Evolutionary conservation across 2,329 filamentous ascomycete genomes (phyloP).

Genomic region (Paecilomyces sp.): DNA sequence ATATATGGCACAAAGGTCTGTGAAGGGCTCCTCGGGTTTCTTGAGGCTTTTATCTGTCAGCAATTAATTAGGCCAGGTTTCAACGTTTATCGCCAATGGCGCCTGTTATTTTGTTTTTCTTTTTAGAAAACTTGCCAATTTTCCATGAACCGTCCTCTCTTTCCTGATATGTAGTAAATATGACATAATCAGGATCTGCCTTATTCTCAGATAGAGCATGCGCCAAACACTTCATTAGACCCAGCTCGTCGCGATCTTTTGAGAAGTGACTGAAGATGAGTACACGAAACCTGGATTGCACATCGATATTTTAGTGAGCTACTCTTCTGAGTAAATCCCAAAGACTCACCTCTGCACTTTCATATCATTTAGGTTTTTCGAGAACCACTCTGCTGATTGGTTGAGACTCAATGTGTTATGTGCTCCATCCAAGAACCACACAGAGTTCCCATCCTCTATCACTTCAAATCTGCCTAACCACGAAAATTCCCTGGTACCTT

Average conservation of each 20-base stretch:
- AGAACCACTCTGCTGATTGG: constrained; percentile 33
- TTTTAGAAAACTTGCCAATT: constrained; percentile 10
- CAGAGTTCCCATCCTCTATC: constrained; percentile 12
- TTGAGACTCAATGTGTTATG: constrained; percentile 37
- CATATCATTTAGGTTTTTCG: constrained; percentile 7
- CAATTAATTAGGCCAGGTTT: too few species aligned
- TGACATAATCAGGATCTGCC: constrained; percentile 16
- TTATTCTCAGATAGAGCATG: constrained; percentile 10
- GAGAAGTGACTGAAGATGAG: constrained; percentile 28
- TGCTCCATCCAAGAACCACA: constrained; percentile 38
- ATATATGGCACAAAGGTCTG: constrained; percentile 15
- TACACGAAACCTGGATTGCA: constrained; percentile 9
- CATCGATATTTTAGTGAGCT: background rate
- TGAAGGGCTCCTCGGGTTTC: constrained; percentile 9
- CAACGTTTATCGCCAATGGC: too few species aligned
- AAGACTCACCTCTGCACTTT: constrained; percentile 6
- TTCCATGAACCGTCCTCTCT: constrained; percentile 14
- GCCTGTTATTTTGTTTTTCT: background rate
- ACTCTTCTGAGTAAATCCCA: background rate
- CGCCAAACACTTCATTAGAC: constrained; percentile 15
- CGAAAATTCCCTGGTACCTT: constrained; percentile 17
- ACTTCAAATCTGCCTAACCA: constrained; percentile 30
- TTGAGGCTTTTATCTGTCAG: constrained; percentile 10
- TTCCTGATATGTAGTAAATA: constrained; percentile 24
- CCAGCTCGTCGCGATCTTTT: constrained; percentile 17